These are phyloP conservation scores for Euphorbia celastroides DNA, from an alignment of 441 rosid species.

Conservation along the genomic window DNA sequence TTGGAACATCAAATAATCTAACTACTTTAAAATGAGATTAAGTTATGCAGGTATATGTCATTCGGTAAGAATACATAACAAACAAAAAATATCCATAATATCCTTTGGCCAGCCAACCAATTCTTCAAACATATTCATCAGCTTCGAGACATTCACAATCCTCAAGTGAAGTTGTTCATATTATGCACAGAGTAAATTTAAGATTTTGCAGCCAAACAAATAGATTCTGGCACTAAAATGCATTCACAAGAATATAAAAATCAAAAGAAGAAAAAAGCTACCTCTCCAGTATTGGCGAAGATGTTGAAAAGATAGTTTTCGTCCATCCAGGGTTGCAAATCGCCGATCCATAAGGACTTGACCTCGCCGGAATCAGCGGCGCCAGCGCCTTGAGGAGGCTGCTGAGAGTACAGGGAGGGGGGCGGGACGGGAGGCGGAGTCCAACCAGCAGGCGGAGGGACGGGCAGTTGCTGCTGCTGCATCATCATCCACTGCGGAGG, in stretches of 20 bases:
- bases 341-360: slow-evolving; percentile 88
- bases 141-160: neutral
- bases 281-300: slow-evolving; percentile 63
- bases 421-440: slow-evolving; percentile 61
- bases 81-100: no score
- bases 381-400: slow-evolving; percentile 27
- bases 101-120: no score
- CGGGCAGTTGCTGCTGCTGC: slow-evolving; percentile 49
- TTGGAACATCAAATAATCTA: neutral
- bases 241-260: neutral
- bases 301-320: slow-evolving; percentile 54
- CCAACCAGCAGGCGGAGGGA: slow-evolving; percentile 65
- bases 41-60: neutral
- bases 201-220: neutral
- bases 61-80: neutral
- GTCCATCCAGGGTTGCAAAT: slow-evolving; percentile 89
- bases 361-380: slow-evolving; percentile 46
- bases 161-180: neutral
- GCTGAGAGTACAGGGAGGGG: slow-evolving; percentile 40
- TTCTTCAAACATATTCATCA: neutral
- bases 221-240: neutral
- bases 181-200: neutral
- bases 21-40: neutral
- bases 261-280: slow-evolving; percentile 6
- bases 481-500: slow-evolving; percentile 57